phyloP scores from a whole-genome alignment of 495 filamentous ascomycete species.

The Tuber calosporum region DNA sequence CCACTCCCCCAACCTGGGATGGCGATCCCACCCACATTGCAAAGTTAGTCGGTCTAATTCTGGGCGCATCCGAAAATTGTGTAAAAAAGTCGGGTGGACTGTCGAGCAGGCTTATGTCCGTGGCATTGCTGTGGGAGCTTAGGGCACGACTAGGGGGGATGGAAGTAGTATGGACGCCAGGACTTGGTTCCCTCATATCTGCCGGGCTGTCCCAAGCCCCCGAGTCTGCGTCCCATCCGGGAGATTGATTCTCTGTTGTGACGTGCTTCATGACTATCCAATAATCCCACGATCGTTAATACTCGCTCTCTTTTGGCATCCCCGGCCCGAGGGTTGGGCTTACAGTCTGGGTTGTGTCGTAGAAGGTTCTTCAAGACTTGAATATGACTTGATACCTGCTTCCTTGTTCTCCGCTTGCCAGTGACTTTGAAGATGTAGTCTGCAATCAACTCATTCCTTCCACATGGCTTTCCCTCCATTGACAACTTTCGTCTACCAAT shows the following conservation, averaged over 20 bases:
- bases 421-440: slow-evolving; percentile 68
- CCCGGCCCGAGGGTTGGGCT: slow-evolving; percentile 34
- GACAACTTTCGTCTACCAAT: slow-evolving; percentile 76
- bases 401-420: slow-evolving; percentile 60
- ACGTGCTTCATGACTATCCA: slow-evolving; percentile 39
- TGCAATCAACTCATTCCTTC: slow-evolving; percentile 85
- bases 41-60: slow-evolving; percentile 30
- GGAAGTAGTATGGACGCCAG: background rate
- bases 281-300: slow-evolving; percentile 8
- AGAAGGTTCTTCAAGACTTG: slow-evolving; percentile 89
- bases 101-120: slow-evolving; percentile 16
- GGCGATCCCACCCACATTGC: slow-evolving; percentile 37
- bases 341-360: slow-evolving; percentile 52
- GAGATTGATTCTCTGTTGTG: slow-evolving; percentile 35
- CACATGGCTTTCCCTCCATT: slow-evolving; percentile 63
- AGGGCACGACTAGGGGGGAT: slow-evolving; percentile 9
- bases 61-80: slow-evolving; percentile 23
- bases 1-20: slow-evolving; percentile 21
- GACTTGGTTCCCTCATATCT: slow-evolving; percentile 21
- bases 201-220: slow-evolving; percentile 26
- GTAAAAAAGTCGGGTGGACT: slow-evolving; percentile 22
- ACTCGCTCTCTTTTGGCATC: background rate
- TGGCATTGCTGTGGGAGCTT: slow-evolving; percentile 5
- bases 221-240: slow-evolving; percentile 30
- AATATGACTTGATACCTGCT: slow-evolving; percentile 93